A percentile compares a stretch with the other conserved stretches of the same genome.
phyloP scores from a whole-genome alignment of 2,329 filamentous ascomycete genomes.

The Arthrobotrys musiformis region DNA sequence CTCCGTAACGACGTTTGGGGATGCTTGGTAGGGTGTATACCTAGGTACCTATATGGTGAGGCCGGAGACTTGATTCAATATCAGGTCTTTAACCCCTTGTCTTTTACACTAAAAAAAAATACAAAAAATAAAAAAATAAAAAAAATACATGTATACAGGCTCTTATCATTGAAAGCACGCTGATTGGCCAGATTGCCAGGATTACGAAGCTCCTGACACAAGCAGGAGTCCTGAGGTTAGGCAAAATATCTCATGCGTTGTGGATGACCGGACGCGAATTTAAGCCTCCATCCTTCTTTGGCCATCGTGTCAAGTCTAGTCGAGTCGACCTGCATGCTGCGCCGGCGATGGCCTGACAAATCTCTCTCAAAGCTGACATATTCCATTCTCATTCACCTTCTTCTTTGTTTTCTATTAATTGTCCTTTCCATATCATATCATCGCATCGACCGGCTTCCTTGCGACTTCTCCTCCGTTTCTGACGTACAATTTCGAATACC shows the following conservation, averaged over 20 bases:
- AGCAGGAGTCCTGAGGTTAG: neutral
- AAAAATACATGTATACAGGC: no score
- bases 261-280: slow-evolving; percentile 3
- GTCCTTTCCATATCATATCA: neutral
- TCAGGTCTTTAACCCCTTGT: no score
- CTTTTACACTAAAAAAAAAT: no score
- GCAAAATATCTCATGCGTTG: neutral
- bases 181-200: neutral
- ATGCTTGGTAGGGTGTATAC: no score
- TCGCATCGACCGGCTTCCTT: slow-evolving; percentile 47
- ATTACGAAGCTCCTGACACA: no score
- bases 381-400: neutral
- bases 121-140: no score
- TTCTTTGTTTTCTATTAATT: slow-evolving; percentile 13
- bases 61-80: no score
- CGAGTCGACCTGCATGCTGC: neutral
- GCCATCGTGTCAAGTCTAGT: slow-evolving; percentile 16
- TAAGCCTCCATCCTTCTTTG: slow-evolving; percentile 18
- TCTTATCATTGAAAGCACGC: neutral
- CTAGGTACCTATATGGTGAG: no score
- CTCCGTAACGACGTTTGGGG: no score
- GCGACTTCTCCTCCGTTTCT: neutral
- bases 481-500: no score
- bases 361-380: slow-evolving; percentile 5
- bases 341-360: slow-evolving; percentile 48